These are phyloP conservation scores for Lentinula raphanica DNA, from an alignment of 768 basidiomycete species.

Conservation along the genomic window DNA sequence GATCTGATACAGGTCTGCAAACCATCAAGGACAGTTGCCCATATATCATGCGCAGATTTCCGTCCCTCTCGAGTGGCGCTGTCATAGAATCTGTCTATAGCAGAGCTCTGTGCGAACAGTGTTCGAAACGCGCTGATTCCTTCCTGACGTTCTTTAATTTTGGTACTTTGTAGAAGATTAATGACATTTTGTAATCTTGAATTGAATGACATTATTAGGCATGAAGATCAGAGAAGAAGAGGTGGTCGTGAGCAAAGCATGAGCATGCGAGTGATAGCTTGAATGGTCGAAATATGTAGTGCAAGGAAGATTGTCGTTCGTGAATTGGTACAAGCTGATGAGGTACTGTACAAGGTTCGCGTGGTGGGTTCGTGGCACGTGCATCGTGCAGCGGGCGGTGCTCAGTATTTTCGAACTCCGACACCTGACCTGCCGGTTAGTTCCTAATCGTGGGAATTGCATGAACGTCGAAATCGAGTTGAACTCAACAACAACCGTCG, in stretches of 20 bases:
- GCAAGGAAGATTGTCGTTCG: too few species aligned
- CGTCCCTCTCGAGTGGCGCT: conserved; percentile 34
- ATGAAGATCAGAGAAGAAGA: background rate
- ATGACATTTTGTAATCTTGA: conserved; percentile 41
- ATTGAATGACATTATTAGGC: conserved; percentile 7
- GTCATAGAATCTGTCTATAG: conserved; percentile 31
- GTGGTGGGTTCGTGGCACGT: too few species aligned
- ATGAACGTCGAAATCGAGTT: too few species aligned
- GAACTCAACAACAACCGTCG: too few species aligned
- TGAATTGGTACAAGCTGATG: too few species aligned
- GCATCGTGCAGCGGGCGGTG: too few species aligned
- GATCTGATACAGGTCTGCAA: conserved; percentile 60
- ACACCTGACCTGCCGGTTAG: too few species aligned
- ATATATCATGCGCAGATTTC: conserved; percentile 33
- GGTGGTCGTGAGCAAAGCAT: background rate
- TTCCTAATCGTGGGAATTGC: too few species aligned
- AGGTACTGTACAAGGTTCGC: too few species aligned
- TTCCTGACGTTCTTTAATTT: conserved; percentile 66
- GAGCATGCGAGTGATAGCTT: background rate
- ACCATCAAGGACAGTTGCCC: conserved; percentile 67
- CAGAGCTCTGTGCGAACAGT: conserved; percentile 44
- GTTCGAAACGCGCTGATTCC: conserved; percentile 49
- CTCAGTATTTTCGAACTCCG: too few species aligned
- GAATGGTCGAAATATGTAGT: too few species aligned
- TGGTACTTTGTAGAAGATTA: conserved; percentile 53